Evolutionary conservation across 2,329 filamentous ascomycete genomes (phyloP).

Genomic region (Bipolaris zeicola): DNA sequence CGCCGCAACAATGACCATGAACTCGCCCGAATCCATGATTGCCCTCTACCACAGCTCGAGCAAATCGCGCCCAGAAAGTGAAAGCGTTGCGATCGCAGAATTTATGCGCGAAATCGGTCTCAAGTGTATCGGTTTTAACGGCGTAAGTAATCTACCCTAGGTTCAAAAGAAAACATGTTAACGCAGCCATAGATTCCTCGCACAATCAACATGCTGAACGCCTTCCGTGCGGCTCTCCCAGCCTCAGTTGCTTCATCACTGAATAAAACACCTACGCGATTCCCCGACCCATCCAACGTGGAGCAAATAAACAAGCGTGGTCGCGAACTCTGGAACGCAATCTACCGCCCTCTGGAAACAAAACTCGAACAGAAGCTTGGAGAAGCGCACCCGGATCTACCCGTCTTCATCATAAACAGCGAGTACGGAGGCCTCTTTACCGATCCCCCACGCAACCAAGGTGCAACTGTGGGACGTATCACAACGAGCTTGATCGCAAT

Average conservation of each 20-base stretch:
- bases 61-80: slow-evolving; percentile 30
- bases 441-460: slow-evolving; percentile 62
- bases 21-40: slow-evolving; percentile 77
- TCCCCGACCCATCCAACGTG: slow-evolving; percentile 56
- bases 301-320: slow-evolving; percentile 63
- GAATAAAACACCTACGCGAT: slow-evolving; percentile 62
- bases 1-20: slow-evolving; percentile 83
- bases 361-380: slow-evolving; percentile 75
- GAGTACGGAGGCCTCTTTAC: slow-evolving; percentile 77
- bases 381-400: slow-evolving; percentile 78
- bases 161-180: not conserved
- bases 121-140: slow-evolving; percentile 81
- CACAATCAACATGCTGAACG: slow-evolving; percentile 80
- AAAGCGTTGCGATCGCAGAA: slow-evolving; percentile 63
- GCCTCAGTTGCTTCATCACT: slow-evolving; percentile 60
- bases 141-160: slow-evolving; percentile 45
- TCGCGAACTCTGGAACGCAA: slow-evolving; percentile 71
- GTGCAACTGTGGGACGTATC: slow-evolving; percentile 67
- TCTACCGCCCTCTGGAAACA: slow-evolving; percentile 75
- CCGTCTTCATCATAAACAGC: slow-evolving; percentile 75
- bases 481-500: slow-evolving; percentile 76
- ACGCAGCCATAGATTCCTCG: slow-evolving; percentile 70
- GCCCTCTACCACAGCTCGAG: slow-evolving; percentile 60
- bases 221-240: slow-evolving; percentile 70
- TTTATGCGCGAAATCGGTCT: slow-evolving; percentile 76